Evolutionary conservation across 2,329 filamentous ascomycete species (phyloP).

Genomic region (Neurospora sp.): DNA sequence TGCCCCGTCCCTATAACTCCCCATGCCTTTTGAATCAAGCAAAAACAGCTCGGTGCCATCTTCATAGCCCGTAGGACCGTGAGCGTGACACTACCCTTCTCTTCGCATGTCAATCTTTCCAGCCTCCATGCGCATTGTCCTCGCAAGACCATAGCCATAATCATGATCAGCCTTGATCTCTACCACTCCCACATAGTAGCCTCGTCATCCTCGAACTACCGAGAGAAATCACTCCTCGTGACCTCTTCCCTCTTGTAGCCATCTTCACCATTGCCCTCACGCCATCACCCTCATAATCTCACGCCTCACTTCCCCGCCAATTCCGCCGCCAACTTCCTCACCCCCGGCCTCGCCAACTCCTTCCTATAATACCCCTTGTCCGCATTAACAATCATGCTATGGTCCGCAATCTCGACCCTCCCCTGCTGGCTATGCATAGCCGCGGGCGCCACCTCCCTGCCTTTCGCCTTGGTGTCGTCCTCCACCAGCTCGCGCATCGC

Average conservation of each 20-base stretch:
- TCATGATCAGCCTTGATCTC: not conserved
- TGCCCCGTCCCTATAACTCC: not conserved
- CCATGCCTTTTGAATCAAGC: not conserved
- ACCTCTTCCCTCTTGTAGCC: not conserved
- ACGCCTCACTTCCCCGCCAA: conserved; percentile 16
- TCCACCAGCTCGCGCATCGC: conserved; percentile 49
- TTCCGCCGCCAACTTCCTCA: conserved; percentile 24
- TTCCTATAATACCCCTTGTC: conserved; percentile 42
- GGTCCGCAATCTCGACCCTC: conserved; percentile 45
- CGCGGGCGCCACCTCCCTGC: conserved; percentile 19
- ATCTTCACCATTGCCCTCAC: not conserved
- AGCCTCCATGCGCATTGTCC: not conserved
- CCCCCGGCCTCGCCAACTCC: conserved; percentile 38
- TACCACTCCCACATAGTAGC: not conserved
- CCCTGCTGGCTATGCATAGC: conserved; percentile 24
- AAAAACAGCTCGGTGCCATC: not conserved
- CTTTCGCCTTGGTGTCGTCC: conserved; percentile 17
- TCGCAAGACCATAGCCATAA: not conserved
- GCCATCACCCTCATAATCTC: not conserved
- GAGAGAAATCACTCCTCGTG: not conserved
- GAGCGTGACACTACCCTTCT: not conserved
- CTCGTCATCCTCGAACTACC: not conserved
- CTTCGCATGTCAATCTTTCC: not conserved
- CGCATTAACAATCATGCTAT: conserved; percentile 55
- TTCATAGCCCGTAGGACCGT: not conserved